Conservation (phyloP, 1,139 yeast species). For the Geotrichum reessii region DNA sequence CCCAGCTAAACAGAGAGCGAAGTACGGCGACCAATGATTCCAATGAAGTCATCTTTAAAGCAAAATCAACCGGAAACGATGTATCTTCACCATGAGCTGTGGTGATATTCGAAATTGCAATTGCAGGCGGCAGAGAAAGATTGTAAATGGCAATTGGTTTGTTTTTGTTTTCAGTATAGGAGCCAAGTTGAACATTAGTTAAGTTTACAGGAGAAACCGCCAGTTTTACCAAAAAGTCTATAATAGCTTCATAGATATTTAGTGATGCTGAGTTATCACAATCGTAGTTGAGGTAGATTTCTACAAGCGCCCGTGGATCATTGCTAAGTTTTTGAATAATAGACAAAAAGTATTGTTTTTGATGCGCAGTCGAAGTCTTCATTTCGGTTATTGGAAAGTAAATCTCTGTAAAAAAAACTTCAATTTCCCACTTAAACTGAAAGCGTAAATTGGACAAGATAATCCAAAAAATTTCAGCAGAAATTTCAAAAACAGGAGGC, state of each 20-base stretch:
- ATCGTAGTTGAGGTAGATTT: slow-evolving; percentile 89
- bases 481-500: slow-evolving; percentile 87
- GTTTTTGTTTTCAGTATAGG: slow-evolving; percentile 57
- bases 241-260: slow-evolving; percentile 75
- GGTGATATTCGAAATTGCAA: slow-evolving; percentile 63
- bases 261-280: slow-evolving; percentile 75
- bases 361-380: slow-evolving; percentile 87
- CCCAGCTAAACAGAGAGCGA: slow-evolving; percentile 80
- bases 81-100: slow-evolving; percentile 44
- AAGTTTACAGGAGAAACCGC: slow-evolving; percentile 70
- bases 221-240: slow-evolving; percentile 69
- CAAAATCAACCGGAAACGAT: slow-evolving; percentile 50
- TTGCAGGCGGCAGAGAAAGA: slow-evolving; percentile 62
- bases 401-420: slow-evolving; percentile 87
- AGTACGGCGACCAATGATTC: slow-evolving; percentile 77
- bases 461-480: slow-evolving; percentile 90
- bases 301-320: slow-evolving; percentile 87
- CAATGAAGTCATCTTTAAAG: slow-evolving; percentile 74
- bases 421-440: slow-evolving; percentile 86
- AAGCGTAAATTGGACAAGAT: slow-evolving; percentile 75
- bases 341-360: slow-evolving; percentile 77
- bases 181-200: slow-evolving; percentile 60
- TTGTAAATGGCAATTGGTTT: slow-evolving; percentile 70
- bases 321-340: slow-evolving; percentile 74
- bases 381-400: slow-evolving; percentile 92